Base-by-base conservation (phyloP, 768 basidiomycete genomes). In the Lentinula raphanica region DNA sequence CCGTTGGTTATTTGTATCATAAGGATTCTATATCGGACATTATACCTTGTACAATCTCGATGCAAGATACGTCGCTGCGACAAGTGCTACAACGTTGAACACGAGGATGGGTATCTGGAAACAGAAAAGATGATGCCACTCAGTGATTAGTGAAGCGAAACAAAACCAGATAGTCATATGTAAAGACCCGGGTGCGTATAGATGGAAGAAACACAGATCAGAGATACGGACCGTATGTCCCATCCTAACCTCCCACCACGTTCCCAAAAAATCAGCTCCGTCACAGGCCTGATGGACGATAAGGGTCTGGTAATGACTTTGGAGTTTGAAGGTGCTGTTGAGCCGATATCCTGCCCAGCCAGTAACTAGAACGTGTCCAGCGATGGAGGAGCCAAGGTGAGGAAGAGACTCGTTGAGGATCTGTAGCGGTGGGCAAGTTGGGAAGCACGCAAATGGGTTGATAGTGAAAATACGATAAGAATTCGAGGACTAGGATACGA, bases 361-460 rank as follows among this genome's bases (percentile, higher is more conserved):
- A 4, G 78, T 76, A 5, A 73, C 75, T 9, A 84, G 65, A 19
- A 74, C 62, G 59, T 82, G 81, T 3, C 77, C 79, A 21, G 70
- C 71, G 9, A 84, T 59, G 2, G 75, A 73, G 29, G 80, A 78
- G 2, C 72, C 75, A 40, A 83, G 69, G 61, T 82, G 80, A 5
- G 82, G 82, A 36, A 80, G 71, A 0, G 80, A 81, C 63, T 83
- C 80, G 54, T 73, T 76, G 49, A 81, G 58, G 42, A 84, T 69
- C 82, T 83, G 54, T 29, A 6, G 56, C n/a, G n/a, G n/a, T n/a
- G n/a, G n/a, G n/a, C n/a, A n/a, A n/a, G n/a, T n/a, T n/a, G n/a
- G n/a, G n/a, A n/a, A n/a, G n/a, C n/a, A n/a, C n/a, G n/a, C n/a
- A n/a, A n/a, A n/a, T n/a, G n/a, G n/a, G n/a, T n/a, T n/a, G n/a